These are phyloP conservation scores for Waltiozyma sp. DNA, from an alignment of 1,139 yeast species.

Conservation along the genomic window DNA sequence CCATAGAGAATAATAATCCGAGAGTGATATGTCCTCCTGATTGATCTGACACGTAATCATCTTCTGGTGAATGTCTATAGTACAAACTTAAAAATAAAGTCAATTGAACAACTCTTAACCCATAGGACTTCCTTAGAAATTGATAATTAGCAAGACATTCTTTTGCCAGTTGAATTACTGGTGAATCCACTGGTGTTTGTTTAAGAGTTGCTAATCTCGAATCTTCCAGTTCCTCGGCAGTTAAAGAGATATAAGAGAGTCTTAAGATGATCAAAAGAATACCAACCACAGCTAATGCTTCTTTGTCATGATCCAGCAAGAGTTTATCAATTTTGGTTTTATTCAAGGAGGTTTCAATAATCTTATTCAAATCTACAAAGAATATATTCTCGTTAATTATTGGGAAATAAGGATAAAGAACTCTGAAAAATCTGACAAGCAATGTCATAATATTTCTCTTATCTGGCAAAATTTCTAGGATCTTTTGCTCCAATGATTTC, in stretches of 20 bases:
- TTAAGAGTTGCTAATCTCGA: slow-evolving; percentile 28
- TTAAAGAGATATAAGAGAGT: slow-evolving; percentile 26
- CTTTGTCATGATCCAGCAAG: slow-evolving; percentile 27
- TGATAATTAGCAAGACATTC: slow-evolving; percentile 40
- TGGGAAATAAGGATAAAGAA: slow-evolving; percentile 36
- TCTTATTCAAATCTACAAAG: slow-evolving; percentile 18
- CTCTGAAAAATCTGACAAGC: slow-evolving; percentile 31
- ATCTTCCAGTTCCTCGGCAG: slow-evolving; percentile 13
- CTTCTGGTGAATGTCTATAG: slow-evolving; percentile 34
- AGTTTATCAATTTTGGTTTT: slow-evolving; percentile 17
- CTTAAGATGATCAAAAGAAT: slow-evolving; percentile 31
- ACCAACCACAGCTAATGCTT: slow-evolving; percentile 30
- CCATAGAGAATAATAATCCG: slow-evolving; percentile 35
- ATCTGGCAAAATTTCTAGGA: slow-evolving; percentile 28
- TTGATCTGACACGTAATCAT: slow-evolving; percentile 34
- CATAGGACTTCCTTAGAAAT: slow-evolving; percentile 29
- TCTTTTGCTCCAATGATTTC: slow-evolving; percentile 5
- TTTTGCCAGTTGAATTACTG: slow-evolving; percentile 25
- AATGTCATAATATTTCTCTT: slow-evolving; percentile 32
- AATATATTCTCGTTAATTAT: slow-evolving; percentile 32
- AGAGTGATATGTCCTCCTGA: slow-evolving; percentile 32
- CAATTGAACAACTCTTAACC: slow-evolving; percentile 37
- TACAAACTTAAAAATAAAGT: slow-evolving; percentile 33
- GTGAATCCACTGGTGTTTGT: slow-evolving; percentile 31
- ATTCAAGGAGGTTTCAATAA: slow-evolving; percentile 14